These are phyloP conservation scores for Xylaria sp. DNA, from an alignment of 2,329 filamentous ascomycete genomes.

Conservation along the genomic window DNA sequence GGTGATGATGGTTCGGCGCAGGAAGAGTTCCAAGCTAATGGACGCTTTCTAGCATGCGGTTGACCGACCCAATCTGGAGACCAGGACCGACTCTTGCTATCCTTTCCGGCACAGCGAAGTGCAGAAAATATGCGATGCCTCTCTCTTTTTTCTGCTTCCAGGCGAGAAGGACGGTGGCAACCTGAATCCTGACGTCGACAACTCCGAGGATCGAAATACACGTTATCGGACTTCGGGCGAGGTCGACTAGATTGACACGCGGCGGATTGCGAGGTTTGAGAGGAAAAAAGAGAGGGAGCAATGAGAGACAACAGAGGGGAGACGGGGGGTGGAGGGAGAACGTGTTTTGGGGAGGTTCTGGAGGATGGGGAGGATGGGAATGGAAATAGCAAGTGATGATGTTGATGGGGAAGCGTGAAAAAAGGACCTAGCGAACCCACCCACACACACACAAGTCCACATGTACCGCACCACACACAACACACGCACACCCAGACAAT, in stretches of 20 bases:
- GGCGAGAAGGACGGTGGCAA: constrained; percentile 13
- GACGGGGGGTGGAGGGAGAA: constrained; percentile 23
- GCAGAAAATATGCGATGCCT: constrained; percentile 23
- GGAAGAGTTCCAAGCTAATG: background rate
- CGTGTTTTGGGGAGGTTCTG: constrained; percentile 25
- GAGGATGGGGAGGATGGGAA: constrained; percentile 17
- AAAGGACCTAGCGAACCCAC: constrained; percentile 20
- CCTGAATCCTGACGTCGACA: constrained; percentile 34
- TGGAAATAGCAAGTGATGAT: constrained; percentile 28
- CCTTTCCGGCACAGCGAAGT: constrained; percentile 26
- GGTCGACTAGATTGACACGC: constrained; percentile 25
- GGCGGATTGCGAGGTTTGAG: constrained; percentile 21
- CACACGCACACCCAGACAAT: constrained; percentile 8
- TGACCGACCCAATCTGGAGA: constrained; percentile 6
- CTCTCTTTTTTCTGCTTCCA: constrained; percentile 21
- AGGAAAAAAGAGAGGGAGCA: constrained; percentile 23
- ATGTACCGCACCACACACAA: constrained; percentile 6
- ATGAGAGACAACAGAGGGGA: constrained; percentile 25
- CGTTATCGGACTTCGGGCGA: constrained; percentile 28
- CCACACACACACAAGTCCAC: constrained; percentile 6
- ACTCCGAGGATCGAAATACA: constrained; percentile 26
- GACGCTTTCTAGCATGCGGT: background rate
- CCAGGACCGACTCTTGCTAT: constrained; percentile 9
- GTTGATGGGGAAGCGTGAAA: constrained; percentile 21
- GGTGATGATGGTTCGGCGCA: constrained; percentile 6